phyloP scores from a whole-genome alignment of 345 rosid species.

The Dipteronia dyeriana region DNA sequence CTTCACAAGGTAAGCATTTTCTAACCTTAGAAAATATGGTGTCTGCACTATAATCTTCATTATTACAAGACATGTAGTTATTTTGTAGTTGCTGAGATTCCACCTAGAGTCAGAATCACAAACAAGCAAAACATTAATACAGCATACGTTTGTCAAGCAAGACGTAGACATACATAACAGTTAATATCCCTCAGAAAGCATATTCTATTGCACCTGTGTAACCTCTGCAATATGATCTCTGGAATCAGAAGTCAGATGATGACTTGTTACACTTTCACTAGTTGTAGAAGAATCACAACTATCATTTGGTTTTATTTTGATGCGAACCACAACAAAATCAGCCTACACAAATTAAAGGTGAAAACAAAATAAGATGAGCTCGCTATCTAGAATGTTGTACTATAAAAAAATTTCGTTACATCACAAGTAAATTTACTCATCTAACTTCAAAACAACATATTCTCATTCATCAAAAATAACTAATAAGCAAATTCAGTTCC shows the following conservation, averaged over 20 bases:
- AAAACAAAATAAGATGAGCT: neutral
- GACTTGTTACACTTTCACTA: neutral
- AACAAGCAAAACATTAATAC: neutral
- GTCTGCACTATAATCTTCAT: neutral
- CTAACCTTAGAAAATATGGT: neutral
- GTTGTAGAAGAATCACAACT: neutral
- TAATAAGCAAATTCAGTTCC: neutral
- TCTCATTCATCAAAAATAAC: neutral
- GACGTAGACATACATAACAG: neutral
- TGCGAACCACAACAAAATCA: constrained; percentile 7
- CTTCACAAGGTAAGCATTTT: neutral
- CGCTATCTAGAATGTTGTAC: neutral
- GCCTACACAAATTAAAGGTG: neutral
- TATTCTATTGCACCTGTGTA: neutral
- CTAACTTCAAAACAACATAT: neutral
- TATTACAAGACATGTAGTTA: neutral
- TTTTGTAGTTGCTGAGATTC: neutral
- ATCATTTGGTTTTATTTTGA: neutral
- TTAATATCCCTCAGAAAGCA: neutral
- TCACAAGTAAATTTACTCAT: neutral
- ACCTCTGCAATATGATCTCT: neutral
- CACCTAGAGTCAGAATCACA: neutral
- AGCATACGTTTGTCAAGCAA: no score
- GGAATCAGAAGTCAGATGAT: neutral
- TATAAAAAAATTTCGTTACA: no score